Percentiles rank a stretch among this genome's conserved stretches.
Evolutionary conservation across 2,329 filamentous ascomycete species (phyloP).

Genomic region (Eurotiales sp.): DNA sequence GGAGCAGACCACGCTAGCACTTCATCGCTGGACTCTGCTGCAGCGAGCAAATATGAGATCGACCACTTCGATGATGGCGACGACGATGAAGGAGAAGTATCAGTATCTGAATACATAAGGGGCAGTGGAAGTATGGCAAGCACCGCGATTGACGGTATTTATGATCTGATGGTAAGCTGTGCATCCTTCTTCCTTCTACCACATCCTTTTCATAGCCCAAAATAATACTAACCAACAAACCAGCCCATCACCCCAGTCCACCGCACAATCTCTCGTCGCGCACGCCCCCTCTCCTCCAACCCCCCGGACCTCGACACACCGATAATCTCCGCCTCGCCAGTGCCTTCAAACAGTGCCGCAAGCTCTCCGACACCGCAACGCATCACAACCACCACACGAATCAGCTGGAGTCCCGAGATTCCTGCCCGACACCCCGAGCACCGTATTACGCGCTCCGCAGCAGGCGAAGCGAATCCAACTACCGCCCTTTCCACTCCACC

Average conservation of each 20-base stretch:
- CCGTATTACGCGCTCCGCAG: not conserved
- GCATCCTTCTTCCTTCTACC: not conserved
- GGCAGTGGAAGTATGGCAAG: not conserved
- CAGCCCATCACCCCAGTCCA: not conserved
- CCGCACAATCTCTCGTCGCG: slow-evolving; percentile 9
- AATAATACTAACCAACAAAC: no score
- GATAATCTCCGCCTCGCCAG: not conserved
- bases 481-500: not conserved
- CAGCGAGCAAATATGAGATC: not conserved
- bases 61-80: not conserved
- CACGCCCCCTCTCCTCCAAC: slow-evolving; percentile 13
- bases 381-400: not conserved
- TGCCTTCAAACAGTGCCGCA: not conserved
- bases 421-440: slow-evolving; percentile 6
- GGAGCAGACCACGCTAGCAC: not conserved
- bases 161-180: not conserved
- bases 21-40: not conserved
- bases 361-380: not conserved
- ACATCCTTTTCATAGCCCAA: not conserved
- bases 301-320: slow-evolving; percentile 13
- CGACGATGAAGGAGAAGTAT: not conserved
- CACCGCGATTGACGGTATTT: not conserved
- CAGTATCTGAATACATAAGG: not conserved
- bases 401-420: slow-evolving; percentile 3
- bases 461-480: not conserved